These are phyloP conservation scores for Waltergamsia citrina DNA, from an alignment of 2,329 filamentous ascomycete genomes.

Conservation along the genomic window DNA sequence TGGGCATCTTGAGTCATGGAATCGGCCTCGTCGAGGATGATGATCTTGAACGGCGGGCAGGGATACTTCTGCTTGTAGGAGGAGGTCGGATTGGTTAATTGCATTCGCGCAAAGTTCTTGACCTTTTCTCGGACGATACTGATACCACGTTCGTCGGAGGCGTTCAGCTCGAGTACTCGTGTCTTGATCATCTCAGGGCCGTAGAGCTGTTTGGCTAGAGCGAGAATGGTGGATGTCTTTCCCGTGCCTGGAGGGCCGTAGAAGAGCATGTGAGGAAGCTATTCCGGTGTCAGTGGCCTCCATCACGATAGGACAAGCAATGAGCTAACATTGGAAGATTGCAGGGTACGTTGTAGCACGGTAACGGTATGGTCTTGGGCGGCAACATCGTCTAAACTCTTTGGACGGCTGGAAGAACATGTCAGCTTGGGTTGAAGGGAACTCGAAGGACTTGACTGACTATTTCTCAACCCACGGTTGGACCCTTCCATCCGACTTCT, in stretches of 20 bases:
- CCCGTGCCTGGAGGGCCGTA: slow-evolving; percentile 96
- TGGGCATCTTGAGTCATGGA: slow-evolving; percentile 99
- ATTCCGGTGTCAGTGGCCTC: too few relatives aligned
- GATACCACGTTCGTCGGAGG: slow-evolving; percentile 97
- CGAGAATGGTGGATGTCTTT: slow-evolving; percentile 96
- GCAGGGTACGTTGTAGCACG: slow-evolving; percentile 82
- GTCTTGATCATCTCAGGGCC: slow-evolving; percentile 88
- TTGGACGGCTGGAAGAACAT: slow-evolving; percentile 76
- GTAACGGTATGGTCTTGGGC: slow-evolving; percentile 96
- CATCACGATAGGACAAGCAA: slow-evolving; percentile 2
- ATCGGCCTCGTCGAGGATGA: slow-evolving; percentile 96
- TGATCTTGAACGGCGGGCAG: slow-evolving; percentile 97
- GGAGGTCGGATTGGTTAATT: slow-evolving; percentile 73
- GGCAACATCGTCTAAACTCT: slow-evolving; percentile 86
- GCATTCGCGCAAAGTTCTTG: slow-evolving; percentile 94
- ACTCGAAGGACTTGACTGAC: slow-evolving; percentile 41
- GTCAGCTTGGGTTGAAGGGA: slow-evolving; percentile 20
- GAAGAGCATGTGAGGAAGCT: slow-evolving; percentile 98
- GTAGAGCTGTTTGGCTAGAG: slow-evolving; percentile 93
- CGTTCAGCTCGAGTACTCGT: slow-evolving; percentile 97
- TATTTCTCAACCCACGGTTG: slow-evolving; percentile 99
- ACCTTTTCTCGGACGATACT: slow-evolving; percentile 95
- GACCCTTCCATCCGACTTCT: slow-evolving; percentile 49
- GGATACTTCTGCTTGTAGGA: slow-evolving; percentile 67
- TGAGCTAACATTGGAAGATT: slow-evolving; percentile 72